A percentile compares a stretch with the other conserved stretches of the same genome.
These are phyloP conservation scores for Monilinia aucupariae DNA, from an alignment of 2,329 filamentous ascomycete species.

Conservation along the genomic window DNA sequence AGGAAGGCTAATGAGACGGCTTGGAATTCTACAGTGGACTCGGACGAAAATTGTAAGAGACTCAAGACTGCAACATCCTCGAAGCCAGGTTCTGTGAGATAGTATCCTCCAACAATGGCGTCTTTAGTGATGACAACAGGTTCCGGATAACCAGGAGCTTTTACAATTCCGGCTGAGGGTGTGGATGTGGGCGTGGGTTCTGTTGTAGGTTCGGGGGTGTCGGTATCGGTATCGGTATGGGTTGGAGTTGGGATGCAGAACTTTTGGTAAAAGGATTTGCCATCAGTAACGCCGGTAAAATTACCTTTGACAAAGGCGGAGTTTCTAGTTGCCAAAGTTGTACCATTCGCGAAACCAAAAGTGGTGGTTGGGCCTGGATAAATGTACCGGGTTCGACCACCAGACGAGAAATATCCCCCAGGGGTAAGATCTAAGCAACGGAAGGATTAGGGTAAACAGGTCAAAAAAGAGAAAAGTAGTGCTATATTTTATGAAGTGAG, in stretches of 20 bases:
- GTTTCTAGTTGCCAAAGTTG: conserved; percentile 34
- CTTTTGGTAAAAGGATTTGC: conserved; percentile 28
- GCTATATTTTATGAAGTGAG: neutral
- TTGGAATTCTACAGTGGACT: conserved; percentile 30
- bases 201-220: no score
- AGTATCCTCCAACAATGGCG: conserved; percentile 30
- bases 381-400: conserved; percentile 36
- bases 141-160: conserved; percentile 28
- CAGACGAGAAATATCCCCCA: conserved; percentile 37
- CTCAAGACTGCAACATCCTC: conserved; percentile 34
- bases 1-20: conserved; percentile 39
- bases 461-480: neutral
- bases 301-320: conserved; percentile 36
- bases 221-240: no score
- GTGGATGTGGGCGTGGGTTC: neutral
- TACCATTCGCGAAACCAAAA: conserved; percentile 40
- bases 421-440: neutral
- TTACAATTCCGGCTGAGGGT: conserved; percentile 16
- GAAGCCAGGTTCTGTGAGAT: conserved; percentile 29
- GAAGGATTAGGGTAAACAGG: neutral
- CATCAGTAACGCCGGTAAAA: conserved; percentile 33
- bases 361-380: conserved; percentile 40
- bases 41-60: conserved; percentile 29
- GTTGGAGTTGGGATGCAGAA: conserved; percentile 23
- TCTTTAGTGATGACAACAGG: conserved; percentile 29